Percentiles rank a stretch among this genome's conserved stretches.
These are phyloP conservation scores for Candolleomyces efflorescens DNA, from an alignment of 768 basidiomycete species.

Conservation along the genomic window DNA sequence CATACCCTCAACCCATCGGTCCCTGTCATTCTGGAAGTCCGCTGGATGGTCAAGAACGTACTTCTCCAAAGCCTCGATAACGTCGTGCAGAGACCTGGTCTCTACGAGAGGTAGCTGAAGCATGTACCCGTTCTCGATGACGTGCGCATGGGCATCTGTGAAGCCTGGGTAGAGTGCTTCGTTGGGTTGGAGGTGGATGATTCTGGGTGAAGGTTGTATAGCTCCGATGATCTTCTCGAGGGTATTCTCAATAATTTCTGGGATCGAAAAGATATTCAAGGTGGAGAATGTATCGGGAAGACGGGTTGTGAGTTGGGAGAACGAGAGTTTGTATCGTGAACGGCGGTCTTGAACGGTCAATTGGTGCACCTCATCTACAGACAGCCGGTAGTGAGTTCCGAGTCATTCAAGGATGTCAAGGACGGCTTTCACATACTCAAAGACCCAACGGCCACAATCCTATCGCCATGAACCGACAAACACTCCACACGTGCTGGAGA, in stretches of 20 bases:
- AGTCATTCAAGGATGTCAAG: neutral
- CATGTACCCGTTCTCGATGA: conserved; percentile 71
- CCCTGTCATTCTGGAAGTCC: conserved; percentile 46
- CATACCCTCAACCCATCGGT: conserved; percentile 76
- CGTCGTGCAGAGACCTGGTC: conserved; percentile 56
- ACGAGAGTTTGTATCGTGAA: neutral
- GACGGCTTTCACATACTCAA: neutral
- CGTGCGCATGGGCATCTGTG: conserved; percentile 77
- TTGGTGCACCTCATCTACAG: neutral
- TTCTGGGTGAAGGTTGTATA: neutral
- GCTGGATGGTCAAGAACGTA: conserved; percentile 59
- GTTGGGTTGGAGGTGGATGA: neutral
- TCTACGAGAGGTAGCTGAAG: conserved; percentile 60
- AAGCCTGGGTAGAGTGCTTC: neutral
- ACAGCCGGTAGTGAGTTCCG: too few species aligned
- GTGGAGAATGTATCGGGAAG: neutral
- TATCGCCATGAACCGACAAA: neutral
- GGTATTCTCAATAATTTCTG: neutral
- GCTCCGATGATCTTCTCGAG: neutral
- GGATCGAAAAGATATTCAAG: neutral
- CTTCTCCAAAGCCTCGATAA: conserved; percentile 53
- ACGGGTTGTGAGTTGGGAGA: neutral
- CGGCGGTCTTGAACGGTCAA: neutral
- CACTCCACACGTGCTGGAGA: neutral
- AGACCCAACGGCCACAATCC: neutral